phyloP scores from a whole-genome alignment of 805 yeast species.

The Blastobotrys americana region DNA sequence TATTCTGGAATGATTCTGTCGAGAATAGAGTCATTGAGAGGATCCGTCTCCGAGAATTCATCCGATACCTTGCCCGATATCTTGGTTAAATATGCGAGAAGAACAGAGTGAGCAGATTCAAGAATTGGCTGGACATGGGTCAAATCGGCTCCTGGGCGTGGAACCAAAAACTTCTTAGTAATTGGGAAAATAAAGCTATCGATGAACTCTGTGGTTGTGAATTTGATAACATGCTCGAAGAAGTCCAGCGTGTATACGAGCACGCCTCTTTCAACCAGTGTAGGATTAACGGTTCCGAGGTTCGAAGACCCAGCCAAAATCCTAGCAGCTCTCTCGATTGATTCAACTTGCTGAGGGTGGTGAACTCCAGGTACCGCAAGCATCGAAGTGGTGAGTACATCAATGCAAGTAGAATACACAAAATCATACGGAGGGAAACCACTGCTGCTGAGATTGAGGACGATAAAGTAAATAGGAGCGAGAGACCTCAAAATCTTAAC shows the following conservation, averaged over 20 bases:
- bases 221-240: slow-evolving; percentile 28
- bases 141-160: slow-evolving; percentile 5
- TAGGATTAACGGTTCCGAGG: slow-evolving; percentile 20
- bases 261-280: slow-evolving; percentile 25
- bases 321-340: slow-evolving; percentile 21
- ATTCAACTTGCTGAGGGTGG: slow-evolving; percentile 16
- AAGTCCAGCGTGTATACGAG: slow-evolving; percentile 27
- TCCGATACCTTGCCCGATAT: background rate
- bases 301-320: slow-evolving; percentile 27
- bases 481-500: slow-evolving; percentile 18
- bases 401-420: slow-evolving; percentile 45
- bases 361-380: slow-evolving; percentile 18
- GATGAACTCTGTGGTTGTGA: slow-evolving; percentile 32
- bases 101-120: slow-evolving; percentile 62
- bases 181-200: slow-evolving; percentile 32
- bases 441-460: slow-evolving; percentile 18
- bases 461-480: slow-evolving; percentile 22
- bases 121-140: slow-evolving; percentile 31
- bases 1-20: slow-evolving; percentile 32
- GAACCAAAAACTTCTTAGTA: slow-evolving; percentile 18
- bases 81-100: slow-evolving; percentile 32
- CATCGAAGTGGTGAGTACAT: slow-evolving; percentile 24
- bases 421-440: slow-evolving; percentile 45
- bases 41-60: background rate
- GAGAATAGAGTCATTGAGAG: background rate